Percentiles rank a stretch among this genome's conserved stretches.
phyloP scores from a whole-genome alignment of 2,329 filamentous ascomycete species.

The Chaetomium sp. region DNA sequence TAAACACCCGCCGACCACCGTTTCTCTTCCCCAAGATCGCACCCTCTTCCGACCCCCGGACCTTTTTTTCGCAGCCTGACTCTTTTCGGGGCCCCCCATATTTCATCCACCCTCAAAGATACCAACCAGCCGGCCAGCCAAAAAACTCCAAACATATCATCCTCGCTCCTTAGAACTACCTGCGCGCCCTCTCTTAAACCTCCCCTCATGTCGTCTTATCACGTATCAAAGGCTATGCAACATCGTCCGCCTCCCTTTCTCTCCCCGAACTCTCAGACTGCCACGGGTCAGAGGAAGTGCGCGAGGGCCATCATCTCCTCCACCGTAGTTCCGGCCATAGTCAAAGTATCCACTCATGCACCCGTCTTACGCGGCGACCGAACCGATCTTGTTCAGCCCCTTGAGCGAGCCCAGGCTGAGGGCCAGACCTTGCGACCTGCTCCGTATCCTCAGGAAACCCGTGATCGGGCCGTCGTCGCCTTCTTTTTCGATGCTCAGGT shows the following conservation, averaged over 20 bases:
- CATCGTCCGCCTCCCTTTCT: no score
- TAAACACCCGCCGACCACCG: not conserved
- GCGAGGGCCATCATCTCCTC: no score
- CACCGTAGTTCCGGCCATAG: not conserved
- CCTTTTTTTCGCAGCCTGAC: constrained; percentile 1
- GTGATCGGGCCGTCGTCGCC: constrained; percentile 92
- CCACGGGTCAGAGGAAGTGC: no score
- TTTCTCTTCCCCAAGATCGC: no score
- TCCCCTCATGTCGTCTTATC: not conserved
- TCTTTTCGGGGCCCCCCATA: not conserved
- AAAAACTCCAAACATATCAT: not conserved
- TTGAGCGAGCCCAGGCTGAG: constrained; percentile 91
- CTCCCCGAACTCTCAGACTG: no score
- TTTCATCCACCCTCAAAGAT: not conserved
- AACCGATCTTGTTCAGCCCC: constrained; percentile 77
- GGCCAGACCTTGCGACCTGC: constrained; percentile 89
- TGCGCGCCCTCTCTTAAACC: not conserved
- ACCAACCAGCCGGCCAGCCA: not conserved
- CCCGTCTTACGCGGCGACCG: constrained; percentile 30
- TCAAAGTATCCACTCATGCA: not conserved
- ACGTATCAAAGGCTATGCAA: constrained; percentile 27
- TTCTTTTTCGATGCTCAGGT: constrained; percentile 96
- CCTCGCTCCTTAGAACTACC: not conserved
- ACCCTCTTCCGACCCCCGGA: not conserved
- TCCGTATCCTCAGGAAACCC: constrained; percentile 95